Evolutionary conservation across 306 rosid species (phyloP), one percentile per base, ranked within the genome.

Genomic region (Begonia peltatifolia): DNA sequence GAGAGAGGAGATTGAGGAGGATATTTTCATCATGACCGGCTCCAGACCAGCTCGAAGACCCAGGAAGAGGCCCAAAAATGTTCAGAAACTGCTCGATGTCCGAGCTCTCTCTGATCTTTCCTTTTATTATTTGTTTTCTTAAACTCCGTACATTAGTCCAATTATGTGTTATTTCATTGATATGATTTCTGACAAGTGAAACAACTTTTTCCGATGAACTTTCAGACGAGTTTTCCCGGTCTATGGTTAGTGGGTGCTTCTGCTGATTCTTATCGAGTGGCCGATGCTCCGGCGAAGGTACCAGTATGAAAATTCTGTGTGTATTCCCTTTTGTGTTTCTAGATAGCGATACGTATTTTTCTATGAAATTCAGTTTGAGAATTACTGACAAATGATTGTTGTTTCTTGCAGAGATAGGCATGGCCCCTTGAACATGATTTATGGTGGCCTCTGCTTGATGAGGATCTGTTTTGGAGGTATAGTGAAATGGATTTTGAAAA

Each of bases 71-170:
- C 69, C 92, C 43, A 90, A 81, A 81, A 90, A 68, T 66, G 72
- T 90, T 41, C 99, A 90, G 84, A 90, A 86, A 65, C 95, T 86
- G 59, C 76, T 90, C 50, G 99, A 90, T 66, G 96, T 90, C 73
- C 46, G 63, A 36, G 2, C 41, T 62, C 41, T 36, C 15, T 4
- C 50, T 47, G 17, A 41, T 30, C 58, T 15, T 16, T 15, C 17
- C 14, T 55, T 55, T 16, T 16, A 51, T 16, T 2, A 12, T 2
- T 18, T 14, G 41, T 1, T 11, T 9, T 11, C 50, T 14, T 12
- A 7, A 46, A 43, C 12, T 30, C 10, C 1, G 14, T 38, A 12
- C 10, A n/a, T 10, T n/a, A 10, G 9, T 44, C 2, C 48, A 10
- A 5, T 44, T 44, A n/a, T n/a, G 11, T 44, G 0, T 10, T n/a